Percentiles rank a stretch among this genome's conserved stretches.
Conservation (phyloP, 305 asterid genomes). For the Striga hermonthica region DNA sequence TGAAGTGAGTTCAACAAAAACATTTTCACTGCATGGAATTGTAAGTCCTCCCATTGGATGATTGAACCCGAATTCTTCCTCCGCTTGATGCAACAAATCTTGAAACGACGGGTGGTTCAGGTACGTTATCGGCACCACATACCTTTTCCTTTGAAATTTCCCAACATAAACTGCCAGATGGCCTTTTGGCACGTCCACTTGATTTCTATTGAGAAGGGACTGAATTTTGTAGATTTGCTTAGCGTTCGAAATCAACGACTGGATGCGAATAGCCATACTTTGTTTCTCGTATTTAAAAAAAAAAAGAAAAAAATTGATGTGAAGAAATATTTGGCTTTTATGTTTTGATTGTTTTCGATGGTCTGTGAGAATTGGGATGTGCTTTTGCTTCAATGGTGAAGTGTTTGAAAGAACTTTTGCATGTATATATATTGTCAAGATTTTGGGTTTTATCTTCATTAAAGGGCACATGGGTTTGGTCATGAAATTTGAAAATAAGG, state of each 20-base stretch:
- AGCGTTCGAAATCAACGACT: slow-evolving; percentile 36
- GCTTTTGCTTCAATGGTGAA: too few relatives aligned
- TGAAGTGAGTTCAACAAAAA: slow-evolving; percentile 44
- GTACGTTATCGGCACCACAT: slow-evolving; percentile 58
- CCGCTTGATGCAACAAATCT: slow-evolving; percentile 45
- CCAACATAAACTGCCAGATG: slow-evolving; percentile 54
- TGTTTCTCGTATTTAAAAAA: background rate
- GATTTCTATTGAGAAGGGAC: slow-evolving; percentile 35
- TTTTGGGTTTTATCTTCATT: slow-evolving; percentile 25
- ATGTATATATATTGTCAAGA: slow-evolving; percentile 26
- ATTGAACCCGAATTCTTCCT: slow-evolving; percentile 53
- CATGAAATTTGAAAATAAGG: slow-evolving; percentile 22
- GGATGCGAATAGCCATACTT: slow-evolving; percentile 43
- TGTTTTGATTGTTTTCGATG: slow-evolving; percentile 7
- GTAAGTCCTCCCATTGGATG: slow-evolving; percentile 70
- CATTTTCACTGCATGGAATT: slow-evolving; percentile 56
- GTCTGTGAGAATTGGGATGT: too few relatives aligned
- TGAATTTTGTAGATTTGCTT: slow-evolving; percentile 43
- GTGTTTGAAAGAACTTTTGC: slow-evolving; percentile 21
- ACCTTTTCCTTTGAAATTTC: slow-evolving; percentile 42
- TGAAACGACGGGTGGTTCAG: slow-evolving; percentile 57
- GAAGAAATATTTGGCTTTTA: background rate
- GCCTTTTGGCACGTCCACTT: slow-evolving; percentile 52
- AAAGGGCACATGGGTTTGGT: slow-evolving; percentile 38
- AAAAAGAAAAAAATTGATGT: background rate